Base-by-base conservation (phyloP, 352 stramenopile genomes). In the Phytophthora colocasiae region DNA sequence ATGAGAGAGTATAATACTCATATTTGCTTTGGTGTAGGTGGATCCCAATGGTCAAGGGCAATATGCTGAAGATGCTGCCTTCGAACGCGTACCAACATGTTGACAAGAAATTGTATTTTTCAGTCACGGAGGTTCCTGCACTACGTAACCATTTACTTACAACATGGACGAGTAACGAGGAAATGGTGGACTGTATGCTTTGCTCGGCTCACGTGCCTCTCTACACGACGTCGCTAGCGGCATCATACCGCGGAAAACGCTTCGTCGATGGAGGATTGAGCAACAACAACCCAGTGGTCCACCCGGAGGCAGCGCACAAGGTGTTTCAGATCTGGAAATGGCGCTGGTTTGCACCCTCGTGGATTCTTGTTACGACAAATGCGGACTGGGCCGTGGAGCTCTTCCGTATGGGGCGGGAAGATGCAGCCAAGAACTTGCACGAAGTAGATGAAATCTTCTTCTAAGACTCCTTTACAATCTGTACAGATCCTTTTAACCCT, bases 241-340 rank as follows among this genome's bases (percentile, higher is more conserved):
- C 77, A 41, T 64, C 57, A 14, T 95, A 90, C 66, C 83, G 86
- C 58, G 86, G 80, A 69, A 89, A 91, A 59, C 77, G 68, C 41
- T 92, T 85, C 48, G 80, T 93, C 38, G 84, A 95, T 61, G 86
- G 84, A 59, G 83, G 83, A 4, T 66, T 95, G 67, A 91, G 57
- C 27, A 93, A 87, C 73, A 91, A 95, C 59, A 61, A 73, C 49
- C 86, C 84, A 34, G 66, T 93, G 19, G 72, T 72, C 49, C 74
- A 87, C 53, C 83, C 75, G 1, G 67, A 89, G 8, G 59, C 64
- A 24, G 75, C 84, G 14, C 75, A 90, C 65, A 90, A 91, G 57
- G 83, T 93, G 55, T 89, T 95, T 52, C 84, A 95, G 68, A 89
- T 95, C 73, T 89, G 83, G 77, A 90, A 92, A 49, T 93, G 86